phyloP scores from a whole-genome alignment of 2,329 filamentous ascomycete species.

The Didymella sp. region DNA sequence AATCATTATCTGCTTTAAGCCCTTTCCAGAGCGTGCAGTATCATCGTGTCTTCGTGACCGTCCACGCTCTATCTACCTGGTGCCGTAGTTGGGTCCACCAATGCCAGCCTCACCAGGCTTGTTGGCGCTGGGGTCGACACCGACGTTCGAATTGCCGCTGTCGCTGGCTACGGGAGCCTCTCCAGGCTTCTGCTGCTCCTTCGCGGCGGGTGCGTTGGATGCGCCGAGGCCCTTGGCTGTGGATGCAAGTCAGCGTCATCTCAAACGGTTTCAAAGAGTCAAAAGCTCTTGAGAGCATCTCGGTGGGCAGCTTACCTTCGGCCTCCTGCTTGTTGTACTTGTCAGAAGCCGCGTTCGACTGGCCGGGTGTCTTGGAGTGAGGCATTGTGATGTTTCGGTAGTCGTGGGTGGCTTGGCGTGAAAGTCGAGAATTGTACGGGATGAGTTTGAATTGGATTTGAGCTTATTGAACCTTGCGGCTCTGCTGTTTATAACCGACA shows the following conservation, averaged over 20 bases:
- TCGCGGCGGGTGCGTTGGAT: slow-evolving; percentile 25
- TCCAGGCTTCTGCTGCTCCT: slow-evolving; percentile 21
- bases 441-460: background rate
- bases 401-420: background rate
- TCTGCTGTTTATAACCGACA: slow-evolving; percentile 7
- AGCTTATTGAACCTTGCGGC: background rate
- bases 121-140: slow-evolving; percentile 27
- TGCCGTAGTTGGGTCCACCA: slow-evolving; percentile 26
- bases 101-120: slow-evolving; percentile 29
- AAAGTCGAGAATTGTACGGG: background rate
- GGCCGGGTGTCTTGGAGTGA: slow-evolving; percentile 30
- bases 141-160: slow-evolving; percentile 27
- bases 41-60: background rate
- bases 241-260: background rate
- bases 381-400: slow-evolving; percentile 14
- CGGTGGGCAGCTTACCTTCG: slow-evolving; percentile 18
- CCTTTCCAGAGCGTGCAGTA: background rate
- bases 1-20: background rate
- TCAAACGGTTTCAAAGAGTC: background rate
- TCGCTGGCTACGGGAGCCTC: slow-evolving; percentile 28
- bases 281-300: background rate
- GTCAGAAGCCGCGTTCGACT: slow-evolving; percentile 28
- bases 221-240: slow-evolving; percentile 29
- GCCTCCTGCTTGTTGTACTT: slow-evolving; percentile 29
- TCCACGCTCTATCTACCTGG: slow-evolving; percentile 2